These are phyloP conservation scores for Dryadomyces quercus-mongolicae DNA, from an alignment of 2,329 filamentous ascomycete genomes.

Conservation along the genomic window DNA sequence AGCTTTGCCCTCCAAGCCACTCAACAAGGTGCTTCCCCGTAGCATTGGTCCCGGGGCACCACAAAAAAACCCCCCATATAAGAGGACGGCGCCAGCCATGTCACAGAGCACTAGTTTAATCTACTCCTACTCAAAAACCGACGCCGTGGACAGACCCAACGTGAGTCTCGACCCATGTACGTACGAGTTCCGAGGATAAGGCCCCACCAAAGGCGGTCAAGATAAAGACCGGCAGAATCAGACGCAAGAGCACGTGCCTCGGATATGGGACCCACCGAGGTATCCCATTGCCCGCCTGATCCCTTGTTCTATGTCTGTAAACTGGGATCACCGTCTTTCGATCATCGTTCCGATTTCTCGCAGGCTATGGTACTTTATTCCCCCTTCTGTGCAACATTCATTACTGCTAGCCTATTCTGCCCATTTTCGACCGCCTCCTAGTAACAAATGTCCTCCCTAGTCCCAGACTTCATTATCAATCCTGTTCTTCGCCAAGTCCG, in stretches of 20 bases:
- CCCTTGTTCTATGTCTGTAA: not conserved
- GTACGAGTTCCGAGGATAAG: not conserved
- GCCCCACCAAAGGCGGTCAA: not conserved
- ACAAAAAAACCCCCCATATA: not conserved
- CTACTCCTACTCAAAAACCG: no score
- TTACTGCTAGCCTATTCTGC: no score
- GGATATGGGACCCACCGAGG: not conserved
- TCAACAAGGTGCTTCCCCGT: not conserved
- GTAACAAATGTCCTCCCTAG: conserved; percentile 44
- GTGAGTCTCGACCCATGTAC: not conserved
- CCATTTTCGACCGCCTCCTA: not conserved
- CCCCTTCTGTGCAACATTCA: not conserved
- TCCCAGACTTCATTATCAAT: conserved; percentile 55
- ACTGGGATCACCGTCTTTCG: not conserved
- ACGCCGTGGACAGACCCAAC: no score
- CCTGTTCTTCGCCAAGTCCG: conserved; percentile 54
- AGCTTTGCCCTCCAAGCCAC: not conserved
- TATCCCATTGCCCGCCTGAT: not conserved
- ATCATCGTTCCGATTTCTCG: not conserved
- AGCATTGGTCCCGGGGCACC: not conserved
- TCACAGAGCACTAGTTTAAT: not conserved
- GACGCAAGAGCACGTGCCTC: not conserved
- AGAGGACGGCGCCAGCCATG: not conserved
- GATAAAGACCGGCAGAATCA: not conserved
- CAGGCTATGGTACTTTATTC: not conserved